These are phyloP conservation scores for Exobasidium rhododendri DNA, from an alignment of 1,284 basidiomycete species.

Conservation along the genomic window DNA sequence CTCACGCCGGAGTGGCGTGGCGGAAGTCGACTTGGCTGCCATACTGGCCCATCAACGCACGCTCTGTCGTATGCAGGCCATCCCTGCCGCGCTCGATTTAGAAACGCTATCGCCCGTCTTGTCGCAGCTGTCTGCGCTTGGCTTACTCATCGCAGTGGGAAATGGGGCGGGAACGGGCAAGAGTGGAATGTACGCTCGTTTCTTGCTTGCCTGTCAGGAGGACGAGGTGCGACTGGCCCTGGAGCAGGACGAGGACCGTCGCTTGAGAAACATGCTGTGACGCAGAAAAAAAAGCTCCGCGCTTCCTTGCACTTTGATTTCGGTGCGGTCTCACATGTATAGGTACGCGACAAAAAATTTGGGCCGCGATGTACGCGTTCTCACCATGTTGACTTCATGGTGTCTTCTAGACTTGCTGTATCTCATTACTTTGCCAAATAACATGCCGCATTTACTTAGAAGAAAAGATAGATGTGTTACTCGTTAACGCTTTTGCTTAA, in stretches of 20 bases:
- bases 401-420: too few species aligned
- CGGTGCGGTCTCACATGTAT: too few species aligned
- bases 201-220: constrained; percentile 43
- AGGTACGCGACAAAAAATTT: too few species aligned
- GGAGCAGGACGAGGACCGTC: constrained; percentile 33
- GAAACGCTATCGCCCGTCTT: constrained; percentile 28
- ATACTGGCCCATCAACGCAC: constrained; percentile 57
- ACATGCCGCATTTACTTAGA: too few species aligned
- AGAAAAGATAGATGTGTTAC: too few species aligned
- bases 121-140: constrained; percentile 33
- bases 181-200: constrained; percentile 34
- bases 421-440: too few species aligned
- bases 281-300: neutral
- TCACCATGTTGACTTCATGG: too few species aligned
- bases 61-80: constrained; percentile 36
- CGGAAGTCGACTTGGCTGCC: constrained; percentile 79
- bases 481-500: too few species aligned
- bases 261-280: constrained; percentile 36
- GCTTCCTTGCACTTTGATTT: too few species aligned
- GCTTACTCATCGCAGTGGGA: constrained; percentile 46
- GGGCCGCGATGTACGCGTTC: too few species aligned
- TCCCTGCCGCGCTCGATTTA: constrained; percentile 9
- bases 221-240: constrained; percentile 47
- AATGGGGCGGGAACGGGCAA: constrained; percentile 39
- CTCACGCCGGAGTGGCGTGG: constrained; percentile 76